A percentile compares a stretch with the other conserved stretches of the same genome.
Evolutionary conservation across 208 protist species (phyloP).

Genomic region (Lotmaria passim): DNA sequence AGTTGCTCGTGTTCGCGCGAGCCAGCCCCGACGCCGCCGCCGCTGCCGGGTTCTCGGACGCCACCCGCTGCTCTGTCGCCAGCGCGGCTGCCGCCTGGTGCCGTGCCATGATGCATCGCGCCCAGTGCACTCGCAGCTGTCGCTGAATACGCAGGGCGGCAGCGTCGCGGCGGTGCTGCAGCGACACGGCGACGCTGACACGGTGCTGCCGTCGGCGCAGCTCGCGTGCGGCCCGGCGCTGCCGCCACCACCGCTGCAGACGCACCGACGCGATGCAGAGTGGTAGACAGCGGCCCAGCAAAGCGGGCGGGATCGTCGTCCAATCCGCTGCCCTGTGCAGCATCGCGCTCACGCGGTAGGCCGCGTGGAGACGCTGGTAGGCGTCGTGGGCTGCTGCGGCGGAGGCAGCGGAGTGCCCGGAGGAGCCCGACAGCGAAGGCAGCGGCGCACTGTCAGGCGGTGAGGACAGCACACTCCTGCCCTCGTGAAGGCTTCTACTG

Average conservation of each 20-base stretch:
- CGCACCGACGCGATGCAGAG: conserved; percentile 42
- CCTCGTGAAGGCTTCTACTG: neutral
- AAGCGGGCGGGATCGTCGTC: conserved; percentile 7
- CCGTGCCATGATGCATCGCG: conserved; percentile 7
- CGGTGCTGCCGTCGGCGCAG: conserved; percentile 2
- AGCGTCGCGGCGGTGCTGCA: conserved; percentile 23
- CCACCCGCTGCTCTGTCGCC: conserved; percentile 32
- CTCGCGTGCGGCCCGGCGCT: conserved; percentile 8
- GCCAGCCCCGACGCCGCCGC: neutral
- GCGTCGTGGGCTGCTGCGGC: neutral
- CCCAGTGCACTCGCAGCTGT: conserved; percentile 30
- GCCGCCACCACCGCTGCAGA: conserved; percentile 57
- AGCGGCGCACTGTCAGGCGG: neutral
- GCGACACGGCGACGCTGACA: neutral
- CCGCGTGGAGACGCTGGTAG: conserved; percentile 8
- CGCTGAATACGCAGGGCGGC: conserved; percentile 48
- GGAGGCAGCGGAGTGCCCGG: neutral
- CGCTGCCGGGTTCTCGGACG: neutral
- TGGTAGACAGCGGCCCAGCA: conserved; percentile 36
- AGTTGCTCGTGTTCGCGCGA: neutral
- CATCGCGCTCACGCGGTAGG: conserved; percentile 14
- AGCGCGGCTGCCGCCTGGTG: conserved; percentile 8
- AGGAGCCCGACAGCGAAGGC: neutral
- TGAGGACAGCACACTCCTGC: neutral
- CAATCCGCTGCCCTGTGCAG: conserved; percentile 15